Percentiles rank a stretch among this genome's conserved stretches.
phyloP scores from a whole-genome alignment of 768 basidiomycete genomes.

The Boletus rex-veris region DNA sequence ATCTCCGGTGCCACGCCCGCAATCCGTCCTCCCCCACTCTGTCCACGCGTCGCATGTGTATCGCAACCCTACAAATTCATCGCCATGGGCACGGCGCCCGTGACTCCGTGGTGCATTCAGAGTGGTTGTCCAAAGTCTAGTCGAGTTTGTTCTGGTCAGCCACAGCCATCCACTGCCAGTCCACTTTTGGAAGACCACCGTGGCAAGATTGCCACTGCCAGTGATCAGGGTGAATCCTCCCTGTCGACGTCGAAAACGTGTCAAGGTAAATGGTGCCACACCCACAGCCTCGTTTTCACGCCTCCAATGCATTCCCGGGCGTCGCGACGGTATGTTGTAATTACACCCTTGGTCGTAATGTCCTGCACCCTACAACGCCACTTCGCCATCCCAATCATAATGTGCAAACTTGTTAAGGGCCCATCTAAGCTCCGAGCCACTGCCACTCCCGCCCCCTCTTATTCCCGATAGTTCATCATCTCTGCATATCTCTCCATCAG shows the following conservation, averaged over 20 bases:
- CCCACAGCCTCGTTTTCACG: slow-evolving; percentile 12
- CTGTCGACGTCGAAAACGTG: slow-evolving; percentile 31
- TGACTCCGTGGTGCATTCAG: slow-evolving; percentile 14
- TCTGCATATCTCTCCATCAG: slow-evolving; percentile 64
- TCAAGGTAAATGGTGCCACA: neutral
- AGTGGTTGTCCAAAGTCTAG: neutral
- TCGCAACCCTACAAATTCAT: slow-evolving; percentile 19
- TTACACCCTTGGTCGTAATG: slow-evolving; percentile 2
- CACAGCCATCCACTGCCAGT: neutral
- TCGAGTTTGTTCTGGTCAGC: neutral
- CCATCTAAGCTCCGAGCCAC: slow-evolving; percentile 66
- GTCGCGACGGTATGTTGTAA: neutral
- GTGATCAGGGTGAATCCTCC: slow-evolving; percentile 14
- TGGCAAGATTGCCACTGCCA: slow-evolving; percentile 23
- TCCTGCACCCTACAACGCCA: neutral
- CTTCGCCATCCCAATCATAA: slow-evolving; percentile 76
- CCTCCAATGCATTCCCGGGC: slow-evolving; percentile 5
- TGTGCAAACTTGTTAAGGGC: slow-evolving; percentile 61
- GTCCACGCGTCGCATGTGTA: slow-evolving; percentile 6
- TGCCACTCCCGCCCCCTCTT: slow-evolving; percentile 41
- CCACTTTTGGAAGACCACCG: slow-evolving; percentile 4
- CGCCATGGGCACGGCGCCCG: slow-evolving; percentile 18
- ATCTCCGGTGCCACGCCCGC: slow-evolving; percentile 2
- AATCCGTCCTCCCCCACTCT: neutral
- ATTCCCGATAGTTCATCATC: slow-evolving; percentile 55